Percentiles rank a stretch among this genome's conserved stretches.
Conservation (phyloP, 352 stramenopile species). For the Lagenidium sp. region DNA sequence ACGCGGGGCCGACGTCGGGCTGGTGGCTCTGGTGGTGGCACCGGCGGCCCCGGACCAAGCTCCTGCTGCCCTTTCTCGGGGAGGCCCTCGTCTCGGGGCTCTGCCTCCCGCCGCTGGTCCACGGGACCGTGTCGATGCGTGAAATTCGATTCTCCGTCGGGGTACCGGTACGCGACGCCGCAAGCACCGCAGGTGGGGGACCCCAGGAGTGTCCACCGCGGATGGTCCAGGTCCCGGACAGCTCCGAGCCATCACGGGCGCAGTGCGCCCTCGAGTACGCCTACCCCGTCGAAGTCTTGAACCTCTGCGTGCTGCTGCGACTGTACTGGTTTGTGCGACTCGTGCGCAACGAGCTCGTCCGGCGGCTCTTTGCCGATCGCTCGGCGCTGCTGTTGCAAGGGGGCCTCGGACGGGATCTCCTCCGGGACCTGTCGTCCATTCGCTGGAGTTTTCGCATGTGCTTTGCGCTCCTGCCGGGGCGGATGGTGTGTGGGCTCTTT, state of each 20-base stretch:
- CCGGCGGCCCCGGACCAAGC: conserved; percentile 4
- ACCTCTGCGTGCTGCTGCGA: conserved; percentile 44
- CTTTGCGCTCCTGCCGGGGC: conserved; percentile 25
- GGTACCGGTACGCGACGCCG: neutral
- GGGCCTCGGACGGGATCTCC: conserved; percentile 16
- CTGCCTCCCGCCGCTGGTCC: neutral
- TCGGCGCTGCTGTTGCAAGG: conserved; percentile 12
- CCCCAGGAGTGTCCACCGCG: conserved; percentile 4
- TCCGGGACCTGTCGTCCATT: conserved; percentile 27
- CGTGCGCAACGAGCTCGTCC: conserved; percentile 38
- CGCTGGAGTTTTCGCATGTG: conserved; percentile 48
- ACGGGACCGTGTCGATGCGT: neutral
- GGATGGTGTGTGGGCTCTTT: conserved; percentile 36
- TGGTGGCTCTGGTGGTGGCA: no score
- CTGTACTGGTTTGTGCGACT: conserved; percentile 54
- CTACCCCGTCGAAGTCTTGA: conserved; percentile 54
- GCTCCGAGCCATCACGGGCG: no score
- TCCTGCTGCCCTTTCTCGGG: neutral
- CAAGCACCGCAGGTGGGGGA: neutral
- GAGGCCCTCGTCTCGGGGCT: neutral
- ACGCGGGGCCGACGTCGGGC: neutral
- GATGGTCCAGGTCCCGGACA: conserved; percentile 12
- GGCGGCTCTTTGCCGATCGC: conserved; percentile 19
- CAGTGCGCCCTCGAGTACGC: conserved; percentile 35
- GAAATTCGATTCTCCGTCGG: no score